These are phyloP conservation scores for Begonia peltatifolia DNA, from an alignment of 306 rosid species.

Conservation along the genomic window DNA sequence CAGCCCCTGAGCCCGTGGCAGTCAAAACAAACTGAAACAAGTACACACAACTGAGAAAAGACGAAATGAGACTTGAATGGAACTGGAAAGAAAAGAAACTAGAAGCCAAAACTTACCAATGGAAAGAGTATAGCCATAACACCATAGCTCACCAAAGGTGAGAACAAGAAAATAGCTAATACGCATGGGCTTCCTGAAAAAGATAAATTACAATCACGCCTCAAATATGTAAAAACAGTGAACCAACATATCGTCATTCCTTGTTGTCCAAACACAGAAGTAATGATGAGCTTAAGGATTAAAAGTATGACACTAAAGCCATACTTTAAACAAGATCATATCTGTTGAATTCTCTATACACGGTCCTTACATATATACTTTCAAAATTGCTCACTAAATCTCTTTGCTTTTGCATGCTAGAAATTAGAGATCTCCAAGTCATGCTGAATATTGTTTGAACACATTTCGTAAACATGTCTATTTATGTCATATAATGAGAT, in stretches of 20 bases:
- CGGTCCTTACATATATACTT: too few species aligned
- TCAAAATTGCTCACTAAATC: too few species aligned
- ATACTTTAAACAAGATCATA: too few species aligned
- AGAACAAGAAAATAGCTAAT: slow-evolving; percentile 63
- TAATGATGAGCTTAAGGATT: not conserved
- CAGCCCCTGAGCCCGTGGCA: slow-evolving; percentile 66
- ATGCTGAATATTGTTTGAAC: too few species aligned
- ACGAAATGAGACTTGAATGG: slow-evolving; percentile 2
- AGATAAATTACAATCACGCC: slow-evolving; percentile 14
- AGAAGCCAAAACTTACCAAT: slow-evolving; percentile 36
- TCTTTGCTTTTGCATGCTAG: too few species aligned
- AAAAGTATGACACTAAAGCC: not conserved
- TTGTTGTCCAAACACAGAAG: not conserved
- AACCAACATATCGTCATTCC: not conserved
- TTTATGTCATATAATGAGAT: too few species aligned
- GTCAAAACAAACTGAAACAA: slow-evolving; percentile 76
- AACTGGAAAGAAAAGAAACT: slow-evolving; percentile 1
- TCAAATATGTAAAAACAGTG: slow-evolving; percentile 8
- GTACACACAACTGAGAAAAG: not conserved
- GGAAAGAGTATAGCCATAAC: slow-evolving; percentile 84
- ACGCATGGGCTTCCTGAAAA: slow-evolving; percentile 90
- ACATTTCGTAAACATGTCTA: too few species aligned
- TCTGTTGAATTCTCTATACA: too few species aligned
- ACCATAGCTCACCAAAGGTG: slow-evolving; percentile 83
- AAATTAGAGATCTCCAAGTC: too few species aligned